Evolutionary conservation across 1,139 yeast genomes (phyloP).

Genomic region (Lodderomyces margitis): DNA sequence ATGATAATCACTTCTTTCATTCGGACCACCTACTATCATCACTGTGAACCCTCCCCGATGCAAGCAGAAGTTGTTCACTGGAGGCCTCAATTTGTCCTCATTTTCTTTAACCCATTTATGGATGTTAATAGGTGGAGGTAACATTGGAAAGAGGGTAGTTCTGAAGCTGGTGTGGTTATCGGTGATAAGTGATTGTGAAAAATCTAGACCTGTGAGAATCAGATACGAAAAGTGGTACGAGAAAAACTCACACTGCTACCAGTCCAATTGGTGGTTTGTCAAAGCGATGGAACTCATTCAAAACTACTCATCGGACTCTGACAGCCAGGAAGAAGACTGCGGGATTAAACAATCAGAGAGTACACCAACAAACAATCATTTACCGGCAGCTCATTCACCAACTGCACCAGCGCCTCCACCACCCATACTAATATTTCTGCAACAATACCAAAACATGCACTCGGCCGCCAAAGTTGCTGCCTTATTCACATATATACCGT

Average conservation of each 20-base stretch:
- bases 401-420: constrained; percentile 3
- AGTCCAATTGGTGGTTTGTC: background rate
- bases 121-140: constrained; percentile 69
- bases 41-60: constrained; percentile 92
- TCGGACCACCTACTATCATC: constrained; percentile 95
- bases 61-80: constrained; percentile 86
- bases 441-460: constrained; percentile 10
- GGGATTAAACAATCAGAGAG: constrained; percentile 1
- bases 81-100: constrained; percentile 75
- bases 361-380: background rate
- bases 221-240: background rate
- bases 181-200: background rate
- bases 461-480: constrained; percentile 1
- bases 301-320: constrained; percentile 13
- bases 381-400: too few relatives aligned
- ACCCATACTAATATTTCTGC: constrained; percentile 14
- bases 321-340: constrained; percentile 6
- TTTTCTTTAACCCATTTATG: constrained; percentile 81
- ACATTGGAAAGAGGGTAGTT: too few relatives aligned
- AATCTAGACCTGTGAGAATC: background rate
- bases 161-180: too few relatives aligned
- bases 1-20: constrained; percentile 90
- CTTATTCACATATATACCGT: constrained; percentile 10
- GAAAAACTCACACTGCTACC: background rate
- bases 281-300: constrained; percentile 14